Evolutionary conservation across 768 basidiomycete genomes (phyloP).

Genomic region (Auriculariales sp.): DNA sequence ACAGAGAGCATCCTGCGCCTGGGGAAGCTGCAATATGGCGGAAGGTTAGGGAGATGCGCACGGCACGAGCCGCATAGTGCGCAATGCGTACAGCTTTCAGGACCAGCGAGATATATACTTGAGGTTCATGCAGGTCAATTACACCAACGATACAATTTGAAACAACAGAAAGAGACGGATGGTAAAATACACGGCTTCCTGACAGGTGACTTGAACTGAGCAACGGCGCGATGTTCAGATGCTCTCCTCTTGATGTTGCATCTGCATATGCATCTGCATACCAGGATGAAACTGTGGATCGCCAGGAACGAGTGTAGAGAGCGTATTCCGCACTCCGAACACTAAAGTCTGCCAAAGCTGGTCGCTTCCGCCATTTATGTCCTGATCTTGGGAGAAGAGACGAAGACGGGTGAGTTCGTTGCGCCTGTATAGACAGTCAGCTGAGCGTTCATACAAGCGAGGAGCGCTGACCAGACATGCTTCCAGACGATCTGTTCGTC

Average conservation of each 20-base stretch:
- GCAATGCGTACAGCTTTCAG: too few species aligned
- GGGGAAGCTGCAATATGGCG: too few species aligned
- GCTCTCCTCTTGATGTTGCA: conserved; percentile 7
- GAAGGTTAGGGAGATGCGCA: too few species aligned
- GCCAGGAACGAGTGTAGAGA: neutral
- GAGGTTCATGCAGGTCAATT: too few species aligned
- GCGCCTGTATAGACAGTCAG: conserved; percentile 29
- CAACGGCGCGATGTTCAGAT: neutral
- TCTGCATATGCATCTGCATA: conserved; percentile 11
- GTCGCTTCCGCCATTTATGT: conserved; percentile 64
- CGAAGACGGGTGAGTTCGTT: conserved; percentile 68
- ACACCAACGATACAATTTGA: too few species aligned
- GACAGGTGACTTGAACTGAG: too few species aligned
- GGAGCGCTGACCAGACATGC: neutral
- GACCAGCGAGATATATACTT: too few species aligned
- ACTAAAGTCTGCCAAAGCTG: conserved; percentile 85
- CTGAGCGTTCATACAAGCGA: neutral
- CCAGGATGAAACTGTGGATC: conserved; percentile 36
- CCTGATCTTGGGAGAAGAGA: conserved; percentile 65
- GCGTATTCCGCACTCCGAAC: conserved; percentile 55
- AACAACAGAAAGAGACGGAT: too few species aligned
- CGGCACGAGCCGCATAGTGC: too few species aligned
- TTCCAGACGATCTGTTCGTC: neutral
- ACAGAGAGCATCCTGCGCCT: too few species aligned
- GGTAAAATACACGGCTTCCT: too few species aligned